Percentiles rank a stretch among this genome's conserved stretches.
Conservation (phyloP, 192 early-diverging fungal species). For the Gaertneriomyces semiglobifer region DNA sequence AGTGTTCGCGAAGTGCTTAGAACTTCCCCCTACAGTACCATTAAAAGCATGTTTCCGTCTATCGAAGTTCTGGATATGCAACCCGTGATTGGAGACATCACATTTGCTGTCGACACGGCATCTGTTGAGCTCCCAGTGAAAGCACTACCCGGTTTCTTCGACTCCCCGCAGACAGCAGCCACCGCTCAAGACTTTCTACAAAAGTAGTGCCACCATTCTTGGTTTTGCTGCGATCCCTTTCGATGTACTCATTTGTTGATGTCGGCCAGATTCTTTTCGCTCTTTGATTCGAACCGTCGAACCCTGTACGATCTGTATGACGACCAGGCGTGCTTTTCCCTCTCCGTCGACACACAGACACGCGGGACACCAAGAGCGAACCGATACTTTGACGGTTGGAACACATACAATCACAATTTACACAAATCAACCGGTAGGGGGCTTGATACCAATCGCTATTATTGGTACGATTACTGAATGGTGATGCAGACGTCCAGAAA, state of each 20-base stretch:
- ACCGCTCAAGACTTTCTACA: slow-evolving; percentile 35
- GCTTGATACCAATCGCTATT: neutral
- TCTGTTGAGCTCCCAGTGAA: slow-evolving; percentile 28
- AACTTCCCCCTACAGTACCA: slow-evolving; percentile 22
- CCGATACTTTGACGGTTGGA: slow-evolving; percentile 33
- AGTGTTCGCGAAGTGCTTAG: neutral
- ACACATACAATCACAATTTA: slow-evolving; percentile 26
- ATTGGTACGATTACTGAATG: neutral
- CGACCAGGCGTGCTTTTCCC: slow-evolving; percentile 35
- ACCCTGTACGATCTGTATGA: slow-evolving; percentile 32
- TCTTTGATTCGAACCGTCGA: slow-evolving; percentile 39
- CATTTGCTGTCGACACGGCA: slow-evolving; percentile 27
- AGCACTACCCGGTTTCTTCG: slow-evolving; percentile 33
- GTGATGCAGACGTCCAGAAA: slow-evolving; percentile 6
- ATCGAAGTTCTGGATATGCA: slow-evolving; percentile 40
- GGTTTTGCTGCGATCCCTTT: too few species aligned
- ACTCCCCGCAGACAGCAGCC: slow-evolving; percentile 29
- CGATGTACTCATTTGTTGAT: neutral
- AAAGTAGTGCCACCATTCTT: slow-evolving; percentile 17
- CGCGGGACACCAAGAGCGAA: slow-evolving; percentile 4
- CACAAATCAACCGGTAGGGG: slow-evolving; percentile 10
- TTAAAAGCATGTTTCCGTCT: slow-evolving; percentile 42
- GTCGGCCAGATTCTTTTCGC: slow-evolving; percentile 24
- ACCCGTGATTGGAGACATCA: slow-evolving; percentile 36
- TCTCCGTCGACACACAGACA: slow-evolving; percentile 25